Evolutionary conservation across 1,284 basidiomycete species (phyloP).

Genomic region (Trametes sp.): DNA sequence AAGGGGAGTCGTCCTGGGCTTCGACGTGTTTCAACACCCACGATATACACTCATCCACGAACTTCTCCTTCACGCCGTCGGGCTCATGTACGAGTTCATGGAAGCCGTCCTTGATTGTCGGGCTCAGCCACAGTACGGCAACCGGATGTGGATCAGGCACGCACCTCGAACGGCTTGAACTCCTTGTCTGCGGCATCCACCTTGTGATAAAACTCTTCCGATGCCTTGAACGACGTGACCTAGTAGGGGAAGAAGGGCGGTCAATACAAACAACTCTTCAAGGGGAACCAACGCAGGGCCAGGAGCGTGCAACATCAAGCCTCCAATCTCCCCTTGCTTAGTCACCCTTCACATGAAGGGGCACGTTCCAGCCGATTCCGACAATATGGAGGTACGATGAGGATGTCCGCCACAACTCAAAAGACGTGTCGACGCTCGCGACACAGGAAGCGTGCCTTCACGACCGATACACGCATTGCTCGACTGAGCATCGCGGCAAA

Average conservation of each 20-base stretch:
- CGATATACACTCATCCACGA: conserved; percentile 60
- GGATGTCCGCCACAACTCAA: no score
- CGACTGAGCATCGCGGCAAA: no score
- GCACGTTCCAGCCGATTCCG: no score
- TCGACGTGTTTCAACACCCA: conserved; percentile 55
- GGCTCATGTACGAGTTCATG: conserved; percentile 90
- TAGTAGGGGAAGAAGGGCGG: conserved; percentile 35
- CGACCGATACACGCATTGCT: no score
- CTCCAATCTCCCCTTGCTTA: no score
- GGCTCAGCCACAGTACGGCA: conserved; percentile 1
- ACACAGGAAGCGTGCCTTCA: no score
- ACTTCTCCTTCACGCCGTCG: conserved; percentile 67
- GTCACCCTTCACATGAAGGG: background rate
- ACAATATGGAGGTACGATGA: no score
- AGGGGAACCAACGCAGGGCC: no score
- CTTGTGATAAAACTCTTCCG: conserved; percentile 67
- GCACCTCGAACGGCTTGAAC: conserved; percentile 44
- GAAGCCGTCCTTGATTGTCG: conserved; percentile 64
- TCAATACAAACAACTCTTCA: no score
- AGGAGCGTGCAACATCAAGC: no score
- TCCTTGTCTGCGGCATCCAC: conserved; percentile 70
- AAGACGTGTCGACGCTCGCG: no score
- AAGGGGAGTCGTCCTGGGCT: background rate
- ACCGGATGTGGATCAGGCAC: conserved; percentile 12
- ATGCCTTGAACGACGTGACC: conserved; percentile 68